Evolutionary conservation across 352 stramenopile genomes (phyloP).

Genomic region (Phytophthora sansomeana): DNA sequence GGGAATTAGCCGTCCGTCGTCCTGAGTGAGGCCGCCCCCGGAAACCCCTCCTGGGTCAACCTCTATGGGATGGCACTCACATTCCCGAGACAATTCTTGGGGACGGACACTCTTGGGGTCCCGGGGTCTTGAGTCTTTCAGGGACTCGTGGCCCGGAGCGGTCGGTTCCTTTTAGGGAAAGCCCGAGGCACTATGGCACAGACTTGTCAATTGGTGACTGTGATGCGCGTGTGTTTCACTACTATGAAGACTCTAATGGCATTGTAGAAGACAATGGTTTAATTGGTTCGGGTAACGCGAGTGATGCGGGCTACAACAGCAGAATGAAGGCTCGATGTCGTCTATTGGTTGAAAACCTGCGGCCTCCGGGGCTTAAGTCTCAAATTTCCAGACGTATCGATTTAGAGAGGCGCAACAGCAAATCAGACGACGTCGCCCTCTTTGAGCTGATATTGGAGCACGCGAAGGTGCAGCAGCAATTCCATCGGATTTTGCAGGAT

Average conservation of each 20-base stretch:
- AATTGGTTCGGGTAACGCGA: slow-evolving; percentile 3
- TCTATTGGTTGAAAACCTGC: slow-evolving; percentile 7
- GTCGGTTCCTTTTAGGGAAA: too few relatives aligned
- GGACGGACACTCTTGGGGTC: too few relatives aligned
- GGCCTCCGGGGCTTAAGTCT: slow-evolving; percentile 1
- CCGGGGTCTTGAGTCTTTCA: too few relatives aligned
- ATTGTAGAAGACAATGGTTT: slow-evolving; percentile 10
- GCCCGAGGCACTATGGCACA: too few relatives aligned
- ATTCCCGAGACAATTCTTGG: too few relatives aligned
- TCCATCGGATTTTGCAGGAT: background rate
- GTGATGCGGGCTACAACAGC: background rate
- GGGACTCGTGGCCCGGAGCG: too few relatives aligned
- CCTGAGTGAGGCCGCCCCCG: too few relatives aligned
- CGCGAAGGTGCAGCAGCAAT: slow-evolving; percentile 4
- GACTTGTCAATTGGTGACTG: slow-evolving; percentile 7
- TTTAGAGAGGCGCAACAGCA: background rate
- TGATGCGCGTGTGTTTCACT: slow-evolving; percentile 10
- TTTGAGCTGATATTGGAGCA: slow-evolving; percentile 18
- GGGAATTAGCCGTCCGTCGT: too few relatives aligned
- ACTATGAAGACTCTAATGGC: background rate
- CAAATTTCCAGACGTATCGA: background rate
- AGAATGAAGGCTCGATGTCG: slow-evolving; percentile 9
- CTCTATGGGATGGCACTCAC: too few relatives aligned
- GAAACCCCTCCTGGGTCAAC: too few relatives aligned
- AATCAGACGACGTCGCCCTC: slow-evolving; percentile 7